Base-by-base conservation (phyloP, 208 protist species). In the Wallacemonas sp. region DNA sequence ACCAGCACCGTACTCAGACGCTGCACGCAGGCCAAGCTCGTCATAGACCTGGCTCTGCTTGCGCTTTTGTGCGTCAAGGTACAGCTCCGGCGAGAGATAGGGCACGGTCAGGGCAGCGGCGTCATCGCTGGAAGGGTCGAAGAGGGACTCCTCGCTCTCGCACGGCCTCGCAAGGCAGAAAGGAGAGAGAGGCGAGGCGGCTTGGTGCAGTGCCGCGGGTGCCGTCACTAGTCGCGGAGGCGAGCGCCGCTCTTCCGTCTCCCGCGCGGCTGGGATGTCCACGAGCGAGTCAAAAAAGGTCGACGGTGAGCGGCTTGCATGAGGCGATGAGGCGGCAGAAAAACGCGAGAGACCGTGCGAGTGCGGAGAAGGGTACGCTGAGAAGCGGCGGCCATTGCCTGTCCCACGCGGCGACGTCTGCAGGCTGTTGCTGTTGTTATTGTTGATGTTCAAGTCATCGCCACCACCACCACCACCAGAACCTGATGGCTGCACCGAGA, bases 41-140 rank as follows among this genome's bases (percentile, higher is more conserved):
- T n/a, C n/a, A n/a, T n/a, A n/a, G n/a, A n/a, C n/a, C n/a, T n/a
- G n/a, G n/a, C n/a, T n/a, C n/a, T 49, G 64, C 17, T 39, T 41
- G n/a, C 17, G 27, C 27, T 21, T 27, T 21, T 22, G 62, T 5
- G 44, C 21, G 44, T 31, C 36, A n/a, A 76, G 8, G 69, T 76
- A 94, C 27, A 68, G 64, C 70, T 94, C 70, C 8, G 88, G 88
- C 15, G 88, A 80, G 21, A 91, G 1, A 55, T 94, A 94, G 28
- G 88, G 88, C 58, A 79, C 82, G 27, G 54, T 64, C 1, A 49
- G 51, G 22, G 73, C 54, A 4, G 30, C 42, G 11, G 65, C 30
- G 47, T 88, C 80, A 14, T 81, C 72, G 11, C 49, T 27, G 3
- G 73, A 79, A 2, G 17, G 19, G 39, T 93, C 87, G 68, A 93